These are phyloP conservation scores for Amyloporia xantha DNA, from an alignment of 768 basidiomycete species.

Conservation along the genomic window DNA sequence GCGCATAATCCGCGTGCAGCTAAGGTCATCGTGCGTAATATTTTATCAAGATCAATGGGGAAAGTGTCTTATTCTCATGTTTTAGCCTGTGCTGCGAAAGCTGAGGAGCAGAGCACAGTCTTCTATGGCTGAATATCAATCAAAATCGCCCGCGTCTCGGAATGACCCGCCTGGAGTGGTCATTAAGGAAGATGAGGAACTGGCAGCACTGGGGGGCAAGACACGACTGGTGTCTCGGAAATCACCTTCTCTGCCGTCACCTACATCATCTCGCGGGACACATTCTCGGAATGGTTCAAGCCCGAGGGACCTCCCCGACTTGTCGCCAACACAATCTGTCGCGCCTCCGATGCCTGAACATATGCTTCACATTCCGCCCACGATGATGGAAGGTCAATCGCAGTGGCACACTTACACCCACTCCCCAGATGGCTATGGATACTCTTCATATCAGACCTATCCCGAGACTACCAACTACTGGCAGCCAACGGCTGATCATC, in stretches of 20 bases:
- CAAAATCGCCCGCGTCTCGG: conserved; percentile 21
- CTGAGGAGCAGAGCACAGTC: conserved; percentile 42
- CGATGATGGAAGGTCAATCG: background rate
- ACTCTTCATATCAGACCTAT: conserved; percentile 1
- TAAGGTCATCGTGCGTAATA: conserved; percentile 50
- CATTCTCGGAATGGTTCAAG: conserved; percentile 10
- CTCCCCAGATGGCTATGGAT: background rate
- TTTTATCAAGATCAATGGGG: too few species aligned
- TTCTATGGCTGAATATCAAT: conserved; percentile 30
- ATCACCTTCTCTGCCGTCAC: conserved; percentile 36
- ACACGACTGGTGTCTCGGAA: conserved; percentile 54
- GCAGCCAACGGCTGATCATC: conserved; percentile 1
- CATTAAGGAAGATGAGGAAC: conserved; percentile 57
- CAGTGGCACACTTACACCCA: conserved; percentile 13
- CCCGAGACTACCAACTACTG: background rate
- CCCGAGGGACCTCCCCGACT: conserved; percentile 5
- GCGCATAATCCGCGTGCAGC: conserved; percentile 41
- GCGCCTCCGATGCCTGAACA: background rate
- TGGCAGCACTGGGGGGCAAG: conserved; percentile 56
- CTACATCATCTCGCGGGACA: conserved; percentile 18
- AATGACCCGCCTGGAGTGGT: conserved; percentile 28
- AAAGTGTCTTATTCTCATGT: too few species aligned
- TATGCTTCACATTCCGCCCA: background rate
- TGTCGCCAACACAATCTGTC: background rate
- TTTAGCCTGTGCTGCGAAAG: conserved; percentile 55